These are phyloP conservation scores for Paxillus involutus DNA, from an alignment of 768 basidiomycete genomes.

Conservation along the genomic window DNA sequence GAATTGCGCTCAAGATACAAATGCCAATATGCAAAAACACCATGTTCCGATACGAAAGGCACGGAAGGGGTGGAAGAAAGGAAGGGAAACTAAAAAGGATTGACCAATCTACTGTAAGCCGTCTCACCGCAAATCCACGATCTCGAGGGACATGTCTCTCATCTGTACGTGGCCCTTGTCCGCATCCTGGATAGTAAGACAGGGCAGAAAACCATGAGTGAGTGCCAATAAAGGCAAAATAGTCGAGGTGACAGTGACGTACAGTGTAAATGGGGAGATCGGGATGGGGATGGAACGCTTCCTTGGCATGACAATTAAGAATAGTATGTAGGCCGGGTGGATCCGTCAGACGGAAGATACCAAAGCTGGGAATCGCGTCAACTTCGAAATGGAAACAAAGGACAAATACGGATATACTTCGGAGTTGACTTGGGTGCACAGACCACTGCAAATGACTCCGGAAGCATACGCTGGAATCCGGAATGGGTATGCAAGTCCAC, in stretches of 20 bases:
- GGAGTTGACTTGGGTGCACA: conserved; percentile 82
- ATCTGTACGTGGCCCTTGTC: conserved; percentile 85
- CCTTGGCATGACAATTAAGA: conserved; percentile 62
- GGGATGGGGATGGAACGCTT: conserved; percentile 86
- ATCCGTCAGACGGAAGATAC: conserved; percentile 87
- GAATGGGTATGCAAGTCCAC: conserved; percentile 92
- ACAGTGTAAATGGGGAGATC: conserved; percentile 87
- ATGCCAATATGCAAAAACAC: conserved; percentile 4
- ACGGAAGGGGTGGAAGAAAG: background rate
- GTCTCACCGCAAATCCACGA: conserved; percentile 72
- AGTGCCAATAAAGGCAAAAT: background rate
- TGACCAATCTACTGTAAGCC: background rate
- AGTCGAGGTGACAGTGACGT: conserved; percentile 25
- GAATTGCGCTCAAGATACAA: conserved; percentile 7
- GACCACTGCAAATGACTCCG: conserved; percentile 91
- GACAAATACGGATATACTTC: conserved; percentile 45
- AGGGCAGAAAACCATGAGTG: background rate
- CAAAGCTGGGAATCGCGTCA: conserved; percentile 47
- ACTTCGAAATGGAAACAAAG: background rate
- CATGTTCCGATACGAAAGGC: background rate
- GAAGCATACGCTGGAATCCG: conserved; percentile 85
- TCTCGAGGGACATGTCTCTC: conserved; percentile 71
- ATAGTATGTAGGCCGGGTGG: conserved; percentile 80
- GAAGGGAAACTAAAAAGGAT: background rate
- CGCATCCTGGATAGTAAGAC: conserved; percentile 54